A percentile compares a stretch with the other conserved stretches of the same genome.
These are phyloP conservation scores for Thraustotheca clavata DNA, from an alignment of 352 stramenopile genomes.

Conservation along the genomic window DNA sequence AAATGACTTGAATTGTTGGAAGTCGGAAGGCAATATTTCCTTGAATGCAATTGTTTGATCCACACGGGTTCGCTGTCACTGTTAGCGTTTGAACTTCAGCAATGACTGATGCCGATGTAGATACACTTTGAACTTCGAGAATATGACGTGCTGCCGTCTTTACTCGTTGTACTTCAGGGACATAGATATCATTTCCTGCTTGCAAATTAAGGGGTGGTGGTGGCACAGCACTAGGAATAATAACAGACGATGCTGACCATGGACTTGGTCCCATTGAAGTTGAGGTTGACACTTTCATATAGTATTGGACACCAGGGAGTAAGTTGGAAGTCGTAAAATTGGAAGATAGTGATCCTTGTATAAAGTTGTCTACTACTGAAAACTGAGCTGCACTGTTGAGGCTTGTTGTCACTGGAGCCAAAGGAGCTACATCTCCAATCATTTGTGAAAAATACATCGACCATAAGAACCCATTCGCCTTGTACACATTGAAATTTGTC, in stretches of 20 bases:
- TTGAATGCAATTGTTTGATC: constrained; percentile 36
- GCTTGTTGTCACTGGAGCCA: constrained; percentile 22
- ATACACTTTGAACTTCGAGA: constrained; percentile 58
- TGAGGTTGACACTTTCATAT: constrained; percentile 43
- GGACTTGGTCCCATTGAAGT: constrained; percentile 46
- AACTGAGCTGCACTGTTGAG: constrained; percentile 23
- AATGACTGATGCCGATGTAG: constrained; percentile 47
- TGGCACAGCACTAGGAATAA: constrained; percentile 41
- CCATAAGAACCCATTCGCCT: constrained; percentile 73
- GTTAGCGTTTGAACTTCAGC: constrained; percentile 67
- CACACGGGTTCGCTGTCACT: constrained; percentile 35
- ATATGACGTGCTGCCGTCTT: constrained; percentile 54
- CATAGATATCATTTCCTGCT: constrained; percentile 46
- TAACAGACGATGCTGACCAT: constrained; percentile 32
- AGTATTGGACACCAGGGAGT: constrained; percentile 58
- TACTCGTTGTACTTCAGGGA: constrained; percentile 59
- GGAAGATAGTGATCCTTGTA: constrained; percentile 37
- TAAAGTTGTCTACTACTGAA: constrained; percentile 30
- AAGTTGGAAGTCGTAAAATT: constrained; percentile 43
- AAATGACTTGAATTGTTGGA: constrained; percentile 68
- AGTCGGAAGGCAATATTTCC: constrained; percentile 56
- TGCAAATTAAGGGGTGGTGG: constrained; percentile 41
- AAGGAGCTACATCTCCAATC: constrained; percentile 48
- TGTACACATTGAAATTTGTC: constrained; percentile 43
- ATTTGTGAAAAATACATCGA: constrained; percentile 74